Evolutionary conservation across 805 yeast species (phyloP).

Genomic region (Spathaspora gorwiae): DNA sequence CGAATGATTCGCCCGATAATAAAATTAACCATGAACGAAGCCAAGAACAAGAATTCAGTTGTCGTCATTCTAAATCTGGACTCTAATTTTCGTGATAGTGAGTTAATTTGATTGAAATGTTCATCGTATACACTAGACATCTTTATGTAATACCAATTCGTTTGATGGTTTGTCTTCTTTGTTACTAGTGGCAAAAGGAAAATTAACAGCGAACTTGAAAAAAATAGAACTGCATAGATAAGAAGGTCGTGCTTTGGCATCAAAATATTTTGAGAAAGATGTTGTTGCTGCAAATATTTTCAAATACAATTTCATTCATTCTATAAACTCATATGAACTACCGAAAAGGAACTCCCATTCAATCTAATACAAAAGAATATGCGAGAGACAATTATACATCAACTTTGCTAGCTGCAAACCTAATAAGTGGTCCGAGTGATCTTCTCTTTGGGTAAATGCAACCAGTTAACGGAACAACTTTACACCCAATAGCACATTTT

Average conservation of each 20-base stretch:
- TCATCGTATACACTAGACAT: slow-evolving; percentile 5
- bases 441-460: slow-evolving; percentile 28
- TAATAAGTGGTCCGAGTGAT: slow-evolving; percentile 10
- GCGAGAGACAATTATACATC: slow-evolving; percentile 6
- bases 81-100: background rate
- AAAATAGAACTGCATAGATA: no score
- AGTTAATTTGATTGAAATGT: slow-evolving; percentile 4
- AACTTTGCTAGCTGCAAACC: slow-evolving; percentile 14
- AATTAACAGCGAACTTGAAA: no score
- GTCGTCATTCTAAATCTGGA: slow-evolving; percentile 10
- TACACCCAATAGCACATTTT: slow-evolving; percentile 37
- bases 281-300: no score
- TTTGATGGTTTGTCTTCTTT: no score
- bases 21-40: slow-evolving; percentile 39
- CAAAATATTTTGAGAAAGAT: no score
- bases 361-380: no score
- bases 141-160: no score
- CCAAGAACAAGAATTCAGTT: slow-evolving; percentile 23
- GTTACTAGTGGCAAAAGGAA: no score
- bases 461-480: slow-evolving; percentile 33
- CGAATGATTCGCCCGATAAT: slow-evolving; percentile 50
- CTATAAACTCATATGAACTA: no score
- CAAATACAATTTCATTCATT: no score
- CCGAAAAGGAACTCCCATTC: no score
- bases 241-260: no score